phyloP scores from a whole-genome alignment of 495 filamentous ascomycete species.

The Alectoria sarmentosa region DNA sequence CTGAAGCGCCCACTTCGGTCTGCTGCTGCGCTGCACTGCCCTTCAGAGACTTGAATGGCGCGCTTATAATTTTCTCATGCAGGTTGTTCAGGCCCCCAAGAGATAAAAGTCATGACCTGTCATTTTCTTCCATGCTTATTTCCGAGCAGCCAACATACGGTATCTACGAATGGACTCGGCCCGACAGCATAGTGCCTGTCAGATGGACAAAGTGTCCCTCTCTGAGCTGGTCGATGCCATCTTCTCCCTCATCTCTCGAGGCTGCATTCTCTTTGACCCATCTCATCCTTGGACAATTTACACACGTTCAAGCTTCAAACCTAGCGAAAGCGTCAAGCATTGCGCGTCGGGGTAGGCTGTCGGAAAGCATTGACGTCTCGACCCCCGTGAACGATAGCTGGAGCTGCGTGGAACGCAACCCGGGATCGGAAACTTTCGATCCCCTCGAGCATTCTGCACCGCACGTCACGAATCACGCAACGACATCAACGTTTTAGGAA shows the following conservation, averaged over 20 bases:
- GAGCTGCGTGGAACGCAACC: too few relatives aligned
- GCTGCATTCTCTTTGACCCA: not conserved
- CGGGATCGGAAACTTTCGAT: not conserved
- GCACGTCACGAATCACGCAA: constrained; percentile 1
- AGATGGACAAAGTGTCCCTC: not conserved
- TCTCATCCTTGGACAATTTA: not conserved
- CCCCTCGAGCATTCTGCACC: not conserved
- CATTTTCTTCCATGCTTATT: not conserved
- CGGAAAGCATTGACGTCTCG: not conserved
- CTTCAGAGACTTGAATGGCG: not conserved
- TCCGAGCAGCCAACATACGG: not conserved
- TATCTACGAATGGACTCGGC: not conserved
- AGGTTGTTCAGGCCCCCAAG: not conserved
- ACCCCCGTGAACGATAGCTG: not conserved
- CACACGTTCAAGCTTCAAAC: not conserved
- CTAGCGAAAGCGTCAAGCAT: not conserved
- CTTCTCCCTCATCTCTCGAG: not conserved
- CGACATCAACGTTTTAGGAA: constrained; percentile 1
- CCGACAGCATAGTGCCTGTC: not conserved
- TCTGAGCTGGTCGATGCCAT: not conserved
- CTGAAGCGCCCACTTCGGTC: not conserved
- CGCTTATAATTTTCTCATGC: not conserved
- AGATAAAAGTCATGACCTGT: not conserved
- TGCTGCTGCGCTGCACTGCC: not conserved
- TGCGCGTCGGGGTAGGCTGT: not conserved